Percentiles rank a stretch among this genome's conserved stretches.
Evolutionary conservation across 1,284 basidiomycete genomes (phyloP).

Genomic region (Irpex rosettiformis): DNA sequence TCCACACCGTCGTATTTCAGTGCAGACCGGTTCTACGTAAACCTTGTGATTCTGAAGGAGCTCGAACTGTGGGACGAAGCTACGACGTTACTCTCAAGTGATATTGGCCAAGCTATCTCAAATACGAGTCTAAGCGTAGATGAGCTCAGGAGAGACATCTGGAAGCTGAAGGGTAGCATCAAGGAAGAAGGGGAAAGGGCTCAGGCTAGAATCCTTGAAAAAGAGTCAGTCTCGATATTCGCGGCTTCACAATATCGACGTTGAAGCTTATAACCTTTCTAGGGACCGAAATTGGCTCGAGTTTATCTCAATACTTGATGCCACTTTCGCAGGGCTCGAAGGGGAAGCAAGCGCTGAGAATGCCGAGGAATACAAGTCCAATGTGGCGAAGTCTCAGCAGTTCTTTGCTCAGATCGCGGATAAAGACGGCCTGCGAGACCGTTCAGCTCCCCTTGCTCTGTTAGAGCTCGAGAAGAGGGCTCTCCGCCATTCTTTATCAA

Average conservation of each 20-base stretch:
- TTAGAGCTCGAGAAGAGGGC: conserved; percentile 69
- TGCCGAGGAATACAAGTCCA: conserved; percentile 34
- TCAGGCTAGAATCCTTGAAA: conserved; percentile 50
- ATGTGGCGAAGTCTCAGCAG: conserved; percentile 43
- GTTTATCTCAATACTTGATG: conserved; percentile 70
- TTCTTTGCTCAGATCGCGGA: conserved; percentile 55
- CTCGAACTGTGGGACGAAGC: conserved; percentile 69
- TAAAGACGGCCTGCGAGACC: conserved; percentile 63
- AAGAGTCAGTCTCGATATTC: conserved; percentile 41
- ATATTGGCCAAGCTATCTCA: conserved; percentile 63
- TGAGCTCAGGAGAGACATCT: conserved; percentile 69
- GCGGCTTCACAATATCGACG: too few relatives aligned
- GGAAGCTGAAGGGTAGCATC: conserved; percentile 47
- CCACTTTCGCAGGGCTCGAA: conserved; percentile 48
- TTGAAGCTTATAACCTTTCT: too few relatives aligned
- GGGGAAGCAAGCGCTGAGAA: conserved; percentile 26
- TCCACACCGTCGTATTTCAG: conserved; percentile 57
- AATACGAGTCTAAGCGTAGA: conserved; percentile 72
- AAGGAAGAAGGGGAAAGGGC: conserved; percentile 61
- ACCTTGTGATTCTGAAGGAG: conserved; percentile 68
- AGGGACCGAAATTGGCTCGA: conserved; percentile 87
- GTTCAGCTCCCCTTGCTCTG: conserved; percentile 67
- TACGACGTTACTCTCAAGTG: conserved; percentile 62
- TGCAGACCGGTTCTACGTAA: conserved; percentile 75
- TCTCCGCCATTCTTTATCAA: conserved; percentile 41